Percentiles rank a stretch among this genome's conserved stretches.
Conservation (phyloP, 2,329 filamentous ascomycete genomes). For the Botrytis cinerea region DNA sequence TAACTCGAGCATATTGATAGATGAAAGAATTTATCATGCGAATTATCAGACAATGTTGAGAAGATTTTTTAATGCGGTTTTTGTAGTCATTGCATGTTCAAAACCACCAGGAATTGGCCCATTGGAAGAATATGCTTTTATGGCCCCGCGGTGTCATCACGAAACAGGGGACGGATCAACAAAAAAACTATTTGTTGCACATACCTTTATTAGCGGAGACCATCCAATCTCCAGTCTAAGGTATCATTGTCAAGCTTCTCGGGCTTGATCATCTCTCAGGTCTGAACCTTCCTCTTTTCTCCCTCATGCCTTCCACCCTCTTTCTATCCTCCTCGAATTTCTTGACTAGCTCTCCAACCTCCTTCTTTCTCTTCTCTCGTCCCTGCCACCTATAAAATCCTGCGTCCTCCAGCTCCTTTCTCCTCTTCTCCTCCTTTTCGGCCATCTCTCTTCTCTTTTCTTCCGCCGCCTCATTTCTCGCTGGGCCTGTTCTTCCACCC, state of each 20-base stretch:
- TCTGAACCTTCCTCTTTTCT: constrained; percentile 62
- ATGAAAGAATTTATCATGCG: neutral
- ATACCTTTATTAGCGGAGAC: constrained; percentile 26
- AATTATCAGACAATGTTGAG: constrained; percentile 60
- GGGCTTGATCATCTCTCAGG: constrained; percentile 46
- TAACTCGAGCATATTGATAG: neutral
- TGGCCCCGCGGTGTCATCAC: constrained; percentile 57
- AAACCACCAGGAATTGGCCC: constrained; percentile 38
- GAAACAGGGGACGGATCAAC: constrained; percentile 16
- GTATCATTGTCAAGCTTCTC: constrained; percentile 38
- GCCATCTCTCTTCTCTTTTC: constrained; percentile 60
- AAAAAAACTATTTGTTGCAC: constrained; percentile 24
- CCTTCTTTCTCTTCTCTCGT: constrained; percentile 75
- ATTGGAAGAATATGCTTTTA: constrained; percentile 47
- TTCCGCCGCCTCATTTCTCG: constrained; percentile 69
- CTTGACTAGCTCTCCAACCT: constrained; percentile 67
- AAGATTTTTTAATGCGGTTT: constrained; percentile 66
- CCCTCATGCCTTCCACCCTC: constrained; percentile 70
- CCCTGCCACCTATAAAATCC: constrained; percentile 81
- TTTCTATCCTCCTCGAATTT: constrained; percentile 76
- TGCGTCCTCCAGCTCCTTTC: constrained; percentile 60
- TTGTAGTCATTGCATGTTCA: constrained; percentile 55
- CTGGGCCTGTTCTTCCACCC: constrained; percentile 73
- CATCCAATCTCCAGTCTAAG: neutral
- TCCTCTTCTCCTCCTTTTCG: constrained; percentile 64